phyloP scores from a whole-genome alignment of 768 basidiomycete genomes.

The Stropharia rugosoannulata region DNA sequence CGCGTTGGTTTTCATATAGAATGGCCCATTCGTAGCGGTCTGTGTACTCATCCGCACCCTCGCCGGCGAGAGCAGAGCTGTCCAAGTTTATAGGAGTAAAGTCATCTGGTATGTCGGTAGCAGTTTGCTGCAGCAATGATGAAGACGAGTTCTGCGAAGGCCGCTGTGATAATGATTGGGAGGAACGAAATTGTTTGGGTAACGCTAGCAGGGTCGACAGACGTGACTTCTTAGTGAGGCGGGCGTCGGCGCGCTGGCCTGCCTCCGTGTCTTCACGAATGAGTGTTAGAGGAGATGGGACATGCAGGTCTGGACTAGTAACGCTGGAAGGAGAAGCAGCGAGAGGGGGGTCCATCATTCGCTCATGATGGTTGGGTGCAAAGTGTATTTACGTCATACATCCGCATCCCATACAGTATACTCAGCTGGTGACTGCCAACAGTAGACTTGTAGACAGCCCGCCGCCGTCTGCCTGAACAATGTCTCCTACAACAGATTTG shows the following conservation, averaged over 20 bases:
- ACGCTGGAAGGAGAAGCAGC: background rate
- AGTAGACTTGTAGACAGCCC: too few relatives aligned
- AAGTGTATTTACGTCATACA: background rate
- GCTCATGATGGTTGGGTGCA: constrained; percentile 8
- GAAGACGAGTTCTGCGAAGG: background rate
- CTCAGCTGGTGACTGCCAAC: too few relatives aligned
- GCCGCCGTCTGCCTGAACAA: too few relatives aligned
- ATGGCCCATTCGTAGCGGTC: constrained; percentile 77
- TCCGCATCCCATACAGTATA: too few relatives aligned
- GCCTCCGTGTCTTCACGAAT: constrained; percentile 35
- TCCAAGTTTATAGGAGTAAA: constrained; percentile 32
- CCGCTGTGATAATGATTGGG: background rate
- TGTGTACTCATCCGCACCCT: constrained; percentile 25
- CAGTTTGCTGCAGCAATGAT: background rate
- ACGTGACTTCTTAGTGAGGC: constrained; percentile 34
- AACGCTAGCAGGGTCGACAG: constrained; percentile 32
- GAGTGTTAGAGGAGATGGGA: constrained; percentile 39
- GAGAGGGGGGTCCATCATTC: constrained; percentile 10
- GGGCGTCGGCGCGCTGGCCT: constrained; percentile 46
- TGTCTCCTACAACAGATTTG: too few relatives aligned
- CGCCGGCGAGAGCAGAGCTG: constrained; percentile 18
- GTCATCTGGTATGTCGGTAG: background rate
- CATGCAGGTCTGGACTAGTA: constrained; percentile 10
- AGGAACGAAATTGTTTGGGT: constrained; percentile 14
- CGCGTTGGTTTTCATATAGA: constrained; percentile 82